Evolutionary conservation across 2,329 filamentous ascomycete genomes (phyloP).

Genomic region (Lecanoromycetidae sp.): DNA sequence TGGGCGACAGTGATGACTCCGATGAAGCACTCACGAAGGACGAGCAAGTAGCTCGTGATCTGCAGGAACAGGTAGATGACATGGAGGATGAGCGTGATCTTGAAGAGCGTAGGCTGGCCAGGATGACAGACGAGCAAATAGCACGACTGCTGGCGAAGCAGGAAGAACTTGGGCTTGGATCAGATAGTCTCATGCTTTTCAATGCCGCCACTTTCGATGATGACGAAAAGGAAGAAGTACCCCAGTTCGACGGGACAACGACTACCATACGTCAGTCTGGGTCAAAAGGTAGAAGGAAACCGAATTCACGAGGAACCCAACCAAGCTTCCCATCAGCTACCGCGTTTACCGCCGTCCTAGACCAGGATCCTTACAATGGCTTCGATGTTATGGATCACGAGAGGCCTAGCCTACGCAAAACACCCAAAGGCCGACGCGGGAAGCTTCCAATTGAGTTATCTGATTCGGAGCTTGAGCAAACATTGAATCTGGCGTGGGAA

Average conservation of each 20-base stretch:
- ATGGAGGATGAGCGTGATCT: conserved; percentile 25
- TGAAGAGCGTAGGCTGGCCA: conserved; percentile 16
- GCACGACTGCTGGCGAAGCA: conserved; percentile 50
- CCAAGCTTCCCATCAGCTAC: conserved; percentile 42
- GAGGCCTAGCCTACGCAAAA: conserved; percentile 53
- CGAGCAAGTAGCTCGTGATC: conserved; percentile 12
- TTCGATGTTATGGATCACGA: conserved; percentile 82
- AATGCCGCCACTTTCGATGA: conserved; percentile 32
- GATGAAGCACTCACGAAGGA: conserved; percentile 20
- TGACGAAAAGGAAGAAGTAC: conserved; percentile 16
- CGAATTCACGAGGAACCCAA: too few species aligned
- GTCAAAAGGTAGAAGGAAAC: conserved; percentile 20
- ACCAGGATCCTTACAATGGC: conserved; percentile 51
- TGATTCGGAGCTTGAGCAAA: conserved; percentile 55
- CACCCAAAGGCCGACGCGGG: conserved; percentile 49
- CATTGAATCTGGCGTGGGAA: conserved; percentile 48
- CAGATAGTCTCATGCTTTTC: conserved; percentile 47
- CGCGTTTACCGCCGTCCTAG: conserved; percentile 45
- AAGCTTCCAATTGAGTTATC: conserved; percentile 44
- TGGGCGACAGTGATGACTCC: background rate
- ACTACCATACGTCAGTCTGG: conserved; percentile 5
- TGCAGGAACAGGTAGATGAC: conserved; percentile 16
- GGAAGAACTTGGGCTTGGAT: conserved; percentile 50
- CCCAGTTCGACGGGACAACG: conserved; percentile 8
- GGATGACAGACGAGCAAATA: conserved; percentile 49